Conservation (phyloP, 305 asterid species). For the Euphrasia arctica region DNA sequence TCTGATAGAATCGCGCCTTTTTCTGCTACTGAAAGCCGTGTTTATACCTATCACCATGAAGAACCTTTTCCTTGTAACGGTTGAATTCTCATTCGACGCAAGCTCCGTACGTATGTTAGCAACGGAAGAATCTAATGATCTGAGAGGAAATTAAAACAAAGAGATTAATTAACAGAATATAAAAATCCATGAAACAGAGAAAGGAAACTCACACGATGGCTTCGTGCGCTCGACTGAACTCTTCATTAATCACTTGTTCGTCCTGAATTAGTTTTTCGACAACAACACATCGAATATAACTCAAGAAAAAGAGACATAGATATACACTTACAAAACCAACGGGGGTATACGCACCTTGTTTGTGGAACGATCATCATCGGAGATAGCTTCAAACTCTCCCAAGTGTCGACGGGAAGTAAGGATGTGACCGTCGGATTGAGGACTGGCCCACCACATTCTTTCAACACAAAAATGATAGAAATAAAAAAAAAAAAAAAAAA, state of each 20-base stretch:
- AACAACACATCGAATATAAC: constrained; percentile 4
- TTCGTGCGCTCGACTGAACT: constrained; percentile 52
- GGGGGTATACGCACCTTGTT: constrained; percentile 27
- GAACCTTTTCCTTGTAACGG: constrained; percentile 36
- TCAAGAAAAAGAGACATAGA: background rate
- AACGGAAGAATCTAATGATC: constrained; percentile 53
- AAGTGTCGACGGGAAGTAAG: constrained; percentile 28
- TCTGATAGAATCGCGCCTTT: constrained; percentile 84
- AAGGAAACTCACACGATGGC: constrained; percentile 52
- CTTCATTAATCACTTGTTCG: constrained; percentile 40
- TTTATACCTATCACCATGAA: constrained; percentile 81
- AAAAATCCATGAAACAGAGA: background rate
- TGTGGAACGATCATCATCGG: constrained; percentile 36
- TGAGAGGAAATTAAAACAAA: constrained; percentile 17
- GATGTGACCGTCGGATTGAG: constrained; percentile 32
- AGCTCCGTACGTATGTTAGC: constrained; percentile 48
- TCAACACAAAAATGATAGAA: constrained; percentile 12
- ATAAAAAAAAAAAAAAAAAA: background rate
- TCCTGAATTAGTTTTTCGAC: constrained; percentile 32
- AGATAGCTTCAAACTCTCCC: constrained; percentile 28
- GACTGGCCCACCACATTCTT: constrained; percentile 42
- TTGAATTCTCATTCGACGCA: constrained; percentile 38
- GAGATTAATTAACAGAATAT: too few relatives aligned
- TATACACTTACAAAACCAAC: background rate
- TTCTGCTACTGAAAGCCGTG: constrained; percentile 87